Evolutionary conservation across 2,329 filamentous ascomycete species (phyloP).

Genomic region (Paradendryphiella salina): DNA sequence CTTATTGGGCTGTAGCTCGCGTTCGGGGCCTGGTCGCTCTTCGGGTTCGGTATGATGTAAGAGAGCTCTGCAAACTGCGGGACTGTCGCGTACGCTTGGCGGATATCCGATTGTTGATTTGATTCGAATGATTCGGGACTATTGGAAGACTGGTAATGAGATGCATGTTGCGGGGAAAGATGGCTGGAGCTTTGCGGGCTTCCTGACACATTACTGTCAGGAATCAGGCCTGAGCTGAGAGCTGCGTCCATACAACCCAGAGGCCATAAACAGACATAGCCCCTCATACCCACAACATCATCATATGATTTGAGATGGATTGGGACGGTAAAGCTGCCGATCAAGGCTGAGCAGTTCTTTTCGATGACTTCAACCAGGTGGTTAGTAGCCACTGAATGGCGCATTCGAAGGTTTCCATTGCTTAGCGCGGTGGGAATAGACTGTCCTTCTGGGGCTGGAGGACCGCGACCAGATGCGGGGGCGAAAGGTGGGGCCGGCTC

Average conservation of each 20-base stretch:
- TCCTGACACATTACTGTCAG: conserved; percentile 20
- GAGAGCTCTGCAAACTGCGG: conserved; percentile 8
- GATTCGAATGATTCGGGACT: conserved; percentile 6
- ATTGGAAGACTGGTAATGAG: neutral
- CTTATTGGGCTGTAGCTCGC: neutral
- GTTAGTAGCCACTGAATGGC: conserved; percentile 24
- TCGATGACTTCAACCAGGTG: conserved; percentile 32
- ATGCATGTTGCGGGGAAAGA: neutral
- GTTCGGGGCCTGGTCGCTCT: neutral
- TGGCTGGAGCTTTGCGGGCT: conserved; percentile 5
- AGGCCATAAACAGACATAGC: conserved; percentile 35
- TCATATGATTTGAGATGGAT: conserved; percentile 28
- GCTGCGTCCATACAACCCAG: conserved; percentile 35
- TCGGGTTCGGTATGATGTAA: neutral
- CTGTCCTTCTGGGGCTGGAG: conserved; percentile 3
- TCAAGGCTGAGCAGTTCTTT: conserved; percentile 28
- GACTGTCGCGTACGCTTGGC: conserved; percentile 7
- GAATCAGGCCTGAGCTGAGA: conserved; percentile 31
- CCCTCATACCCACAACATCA: conserved; percentile 34
- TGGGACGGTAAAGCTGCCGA: conserved; percentile 32
- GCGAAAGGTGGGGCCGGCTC: conserved; percentile 6
- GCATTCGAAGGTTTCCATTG: conserved; percentile 18
- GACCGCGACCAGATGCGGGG: neutral
- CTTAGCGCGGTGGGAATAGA: conserved; percentile 13
- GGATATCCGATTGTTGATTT: neutral